Percentiles rank a stretch among this genome's conserved stretches.
These are phyloP conservation scores for Tolypocladium nubicola DNA, from an alignment of 2,329 filamentous ascomycete species.

Conservation along the genomic window DNA sequence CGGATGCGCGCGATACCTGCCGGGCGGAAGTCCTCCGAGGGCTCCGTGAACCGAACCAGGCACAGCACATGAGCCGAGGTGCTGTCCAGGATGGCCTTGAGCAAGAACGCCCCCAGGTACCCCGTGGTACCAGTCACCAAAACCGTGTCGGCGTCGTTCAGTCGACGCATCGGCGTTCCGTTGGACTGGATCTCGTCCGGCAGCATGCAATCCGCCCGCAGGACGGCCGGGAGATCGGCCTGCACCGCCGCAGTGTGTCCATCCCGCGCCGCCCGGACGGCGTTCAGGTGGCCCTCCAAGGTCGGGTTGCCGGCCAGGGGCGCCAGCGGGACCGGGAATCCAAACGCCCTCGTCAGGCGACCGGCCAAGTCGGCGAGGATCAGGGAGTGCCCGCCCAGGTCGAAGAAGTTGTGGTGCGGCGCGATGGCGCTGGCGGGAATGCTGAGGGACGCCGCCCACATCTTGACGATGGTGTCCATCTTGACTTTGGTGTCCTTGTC, in stretches of 20 bases:
- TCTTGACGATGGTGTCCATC: constrained; percentile 55
- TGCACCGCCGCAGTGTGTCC: constrained; percentile 66
- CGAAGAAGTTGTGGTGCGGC: constrained; percentile 68
- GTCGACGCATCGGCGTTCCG: constrained; percentile 40
- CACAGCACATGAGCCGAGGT: constrained; percentile 63
- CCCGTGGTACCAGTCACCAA: constrained; percentile 68
- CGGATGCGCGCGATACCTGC: constrained; percentile 63
- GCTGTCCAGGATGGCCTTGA: constrained; percentile 55
- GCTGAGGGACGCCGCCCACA: constrained; percentile 63
- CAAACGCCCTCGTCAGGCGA: constrained; percentile 57
- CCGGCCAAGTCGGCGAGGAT: constrained; percentile 69
- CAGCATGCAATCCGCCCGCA: constrained; percentile 56
- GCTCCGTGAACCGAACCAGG: constrained; percentile 62
- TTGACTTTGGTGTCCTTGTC: constrained; percentile 53
- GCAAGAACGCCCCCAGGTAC: constrained; percentile 65
- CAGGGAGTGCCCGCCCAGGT: constrained; percentile 69
- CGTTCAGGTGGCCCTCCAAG: constrained; percentile 60
- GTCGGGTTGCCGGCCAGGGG: constrained; percentile 63
- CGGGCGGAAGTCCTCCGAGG: constrained; percentile 50
- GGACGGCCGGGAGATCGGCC: constrained; percentile 59
- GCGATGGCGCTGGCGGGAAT: constrained; percentile 53
- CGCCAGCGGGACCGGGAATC: constrained; percentile 61
- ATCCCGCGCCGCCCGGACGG: constrained; percentile 59
- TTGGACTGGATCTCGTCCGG: constrained; percentile 57
- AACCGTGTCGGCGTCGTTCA: constrained; percentile 57